Percentiles rank a stretch among this genome's conserved stretches.
Conservation (phyloP, 306 rosid genomes). For the Inga laurina region DNA sequence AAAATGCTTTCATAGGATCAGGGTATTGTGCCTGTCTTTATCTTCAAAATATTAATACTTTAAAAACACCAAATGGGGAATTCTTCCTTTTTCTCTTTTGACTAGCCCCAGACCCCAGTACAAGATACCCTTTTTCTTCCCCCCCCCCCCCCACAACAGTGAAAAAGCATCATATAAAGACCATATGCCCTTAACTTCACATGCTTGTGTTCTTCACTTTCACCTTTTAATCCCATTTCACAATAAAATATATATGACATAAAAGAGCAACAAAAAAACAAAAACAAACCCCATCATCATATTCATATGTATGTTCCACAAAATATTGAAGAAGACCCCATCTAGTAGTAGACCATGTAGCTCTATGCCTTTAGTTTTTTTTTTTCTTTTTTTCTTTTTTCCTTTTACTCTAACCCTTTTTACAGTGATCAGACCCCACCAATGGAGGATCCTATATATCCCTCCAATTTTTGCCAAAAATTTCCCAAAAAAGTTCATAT, state of each 20-base stretch:
- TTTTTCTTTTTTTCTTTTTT: background rate
- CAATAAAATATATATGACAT: conserved; percentile 4
- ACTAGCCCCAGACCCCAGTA: conserved; percentile 57
- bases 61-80: conserved; percentile 44
- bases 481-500: conserved; percentile 29
- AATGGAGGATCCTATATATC: conserved; percentile 23
- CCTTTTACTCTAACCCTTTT: conserved; percentile 36
- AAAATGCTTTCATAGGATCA: conserved; percentile 32
- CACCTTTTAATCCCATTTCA: conserved; percentile 46
- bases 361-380: conserved; percentile 52
- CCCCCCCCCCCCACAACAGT: conserved; percentile 28
- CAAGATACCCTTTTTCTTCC: conserved; percentile 64
- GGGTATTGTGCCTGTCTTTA: conserved; percentile 34
- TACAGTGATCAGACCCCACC: conserved; percentile 53
- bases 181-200: conserved; percentile 38
- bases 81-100: conserved; percentile 43
- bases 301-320: conserved; percentile 37
- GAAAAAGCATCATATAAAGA: conserved; percentile 21
- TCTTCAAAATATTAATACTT: conserved; percentile 39
- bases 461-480: conserved; percentile 32
- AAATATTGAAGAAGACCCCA: conserved; percentile 40
- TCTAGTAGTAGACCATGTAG: conserved; percentile 34
- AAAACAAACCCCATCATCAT: conserved; percentile 28
- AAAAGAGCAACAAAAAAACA: background rate
- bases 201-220: conserved; percentile 46